Evolutionary conservation across 306 rosid species (phyloP), one percentile per base, ranked within the genome.

Genomic region (Fragaria iinumae): DNA sequence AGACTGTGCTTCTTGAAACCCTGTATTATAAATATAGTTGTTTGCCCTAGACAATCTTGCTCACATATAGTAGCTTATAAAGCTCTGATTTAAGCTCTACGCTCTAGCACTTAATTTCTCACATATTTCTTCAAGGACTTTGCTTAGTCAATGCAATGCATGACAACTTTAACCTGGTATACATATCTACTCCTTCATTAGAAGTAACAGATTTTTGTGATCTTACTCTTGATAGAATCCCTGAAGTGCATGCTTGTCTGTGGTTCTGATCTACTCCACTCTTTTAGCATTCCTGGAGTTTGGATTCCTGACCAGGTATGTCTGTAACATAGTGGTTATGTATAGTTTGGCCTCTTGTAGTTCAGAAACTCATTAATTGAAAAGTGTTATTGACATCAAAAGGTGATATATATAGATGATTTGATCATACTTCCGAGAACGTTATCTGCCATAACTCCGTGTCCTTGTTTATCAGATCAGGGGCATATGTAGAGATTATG

Each of bases 181-280:
- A 34, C 38, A 17, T 10, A 38, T 79, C 52, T 44, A 13, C 39
- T 27, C 29, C 66, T 52, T 76, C 79, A 38, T 48, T 32, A 2
- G 5, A 5, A 20, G 12, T 53, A 59, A 44, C 55, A 17, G 13
- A 20, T 2, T 76, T 80, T 34, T 77, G 60, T 73, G 75, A 34
- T 83, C 71, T 71, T 76, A 48, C 77, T 76, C 82, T 66, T 82
- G 80, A 55, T 80, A 92, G 99, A 89, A 88, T 84, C 89, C 67
- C 87, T 95, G 38, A 89, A 86, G 86, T 90, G 91, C 86, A 87
- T 92, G 96, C 90, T 92, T 60, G 87, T 91, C 36, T 95, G 99
- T 55, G 99, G 97, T 83, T 92, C 99, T 50, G 99, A 95, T 88
- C 92, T 95, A 56, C 87, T 95, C 48, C 91, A 87, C 36, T 92